These are phyloP conservation scores for Gleditsia sinensis DNA, from an alignment of 306 rosid genomes.

Conservation along the genomic window DNA sequence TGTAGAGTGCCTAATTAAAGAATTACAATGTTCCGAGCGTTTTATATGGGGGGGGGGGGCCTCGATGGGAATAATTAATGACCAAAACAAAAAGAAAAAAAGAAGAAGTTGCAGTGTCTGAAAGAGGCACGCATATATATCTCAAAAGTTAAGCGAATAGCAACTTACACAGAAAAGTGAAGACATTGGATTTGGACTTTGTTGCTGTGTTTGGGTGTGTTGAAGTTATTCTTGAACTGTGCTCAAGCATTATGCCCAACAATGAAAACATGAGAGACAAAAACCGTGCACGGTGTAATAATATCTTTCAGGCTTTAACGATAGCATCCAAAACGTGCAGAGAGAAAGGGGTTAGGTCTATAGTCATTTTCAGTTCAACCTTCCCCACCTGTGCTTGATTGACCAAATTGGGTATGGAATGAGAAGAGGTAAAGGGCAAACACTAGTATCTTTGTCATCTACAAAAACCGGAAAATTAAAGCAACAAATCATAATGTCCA, in stretches of 20 bases:
- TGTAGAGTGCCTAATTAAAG: neutral
- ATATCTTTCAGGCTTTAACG: neutral
- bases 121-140: too few relatives aligned
- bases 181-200: conserved; percentile 6
- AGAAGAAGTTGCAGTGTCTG: too few relatives aligned
- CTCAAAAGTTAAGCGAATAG: neutral
- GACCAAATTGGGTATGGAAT: neutral
- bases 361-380: neutral
- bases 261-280: neutral
- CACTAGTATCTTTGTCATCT: neutral
- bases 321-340: neutral
- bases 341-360: conserved; percentile 3
- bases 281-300: neutral
- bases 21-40: neutral
- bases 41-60: neutral
- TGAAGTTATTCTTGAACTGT: conserved; percentile 20
- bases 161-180: neutral
- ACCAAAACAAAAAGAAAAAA: too few relatives aligned
- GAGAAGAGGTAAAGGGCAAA: neutral
- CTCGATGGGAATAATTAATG: neutral
- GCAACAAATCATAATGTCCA: neutral
- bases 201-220: conserved; percentile 32
- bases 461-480: neutral
- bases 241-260: conserved; percentile 8
- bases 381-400: conserved; percentile 7